Percentiles rank a stretch among this genome's conserved stretches.
phyloP scores from a whole-genome alignment of 2,329 filamentous ascomycete species.

The Aspergillus sclerotialis region DNA sequence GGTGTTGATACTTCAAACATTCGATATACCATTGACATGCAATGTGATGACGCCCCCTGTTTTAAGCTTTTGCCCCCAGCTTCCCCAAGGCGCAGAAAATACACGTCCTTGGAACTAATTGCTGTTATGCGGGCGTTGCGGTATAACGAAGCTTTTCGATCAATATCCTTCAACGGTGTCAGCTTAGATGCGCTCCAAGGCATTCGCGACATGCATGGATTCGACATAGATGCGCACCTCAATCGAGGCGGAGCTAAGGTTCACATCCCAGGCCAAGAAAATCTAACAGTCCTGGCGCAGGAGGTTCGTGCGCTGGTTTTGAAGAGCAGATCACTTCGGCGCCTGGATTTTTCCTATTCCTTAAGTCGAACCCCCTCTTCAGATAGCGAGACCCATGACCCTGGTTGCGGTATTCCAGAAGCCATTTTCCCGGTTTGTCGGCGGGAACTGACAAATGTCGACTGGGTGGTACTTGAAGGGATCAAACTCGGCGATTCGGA shows the following conservation, averaged over 20 bases:
- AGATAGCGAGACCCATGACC: constrained; percentile 46
- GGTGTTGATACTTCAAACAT: constrained; percentile 61
- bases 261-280: constrained; percentile 46
- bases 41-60: constrained; percentile 60
- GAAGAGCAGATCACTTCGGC: constrained; percentile 56
- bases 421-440: constrained; percentile 63
- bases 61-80: constrained; percentile 58
- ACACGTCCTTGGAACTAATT: constrained; percentile 57
- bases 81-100: constrained; percentile 42
- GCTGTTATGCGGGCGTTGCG: constrained; percentile 63
- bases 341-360: constrained; percentile 59
- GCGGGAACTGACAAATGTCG: constrained; percentile 60
- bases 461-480: constrained; percentile 63
- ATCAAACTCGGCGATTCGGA: constrained; percentile 66
- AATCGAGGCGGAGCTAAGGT: constrained; percentile 54
- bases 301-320: constrained; percentile 61
- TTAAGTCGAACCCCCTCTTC: constrained; percentile 50
- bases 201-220: constrained; percentile 52
- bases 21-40: constrained; percentile 54
- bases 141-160: constrained; percentile 63
- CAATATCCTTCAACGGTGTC: constrained; percentile 61
- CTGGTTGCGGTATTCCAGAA: constrained; percentile 63
- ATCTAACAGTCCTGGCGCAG: constrained; percentile 57
- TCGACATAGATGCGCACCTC: constrained; percentile 55
- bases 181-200: constrained; percentile 59